phyloP scores from a whole-genome alignment of 1,284 basidiomycete genomes.

The Vanrija sp. region DNA sequence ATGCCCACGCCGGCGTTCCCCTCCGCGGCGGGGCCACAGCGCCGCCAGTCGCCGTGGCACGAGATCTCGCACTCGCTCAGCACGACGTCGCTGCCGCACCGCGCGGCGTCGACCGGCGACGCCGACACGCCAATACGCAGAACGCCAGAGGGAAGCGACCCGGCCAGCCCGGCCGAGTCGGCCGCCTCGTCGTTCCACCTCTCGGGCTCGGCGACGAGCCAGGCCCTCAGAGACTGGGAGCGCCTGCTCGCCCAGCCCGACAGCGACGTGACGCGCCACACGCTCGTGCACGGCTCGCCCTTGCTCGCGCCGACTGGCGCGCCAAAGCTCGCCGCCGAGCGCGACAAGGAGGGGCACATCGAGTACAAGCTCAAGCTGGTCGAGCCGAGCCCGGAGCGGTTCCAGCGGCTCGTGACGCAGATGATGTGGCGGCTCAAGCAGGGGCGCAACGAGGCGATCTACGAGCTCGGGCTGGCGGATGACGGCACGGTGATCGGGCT shows the following conservation, averaged over 20 bases:
- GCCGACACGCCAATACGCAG: not conserved
- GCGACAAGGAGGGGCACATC: slow-evolving; percentile 48
- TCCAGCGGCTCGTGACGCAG: slow-evolving; percentile 71
- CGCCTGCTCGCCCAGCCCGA: slow-evolving; percentile 25
- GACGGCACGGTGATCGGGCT: slow-evolving; percentile 81
- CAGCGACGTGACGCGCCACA: slow-evolving; percentile 29
- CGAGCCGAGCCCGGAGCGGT: slow-evolving; percentile 47
- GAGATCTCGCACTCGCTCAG: slow-evolving; percentile 40
- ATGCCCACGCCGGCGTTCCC: no score
- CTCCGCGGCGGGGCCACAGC: not conserved
- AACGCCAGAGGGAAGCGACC: not conserved
- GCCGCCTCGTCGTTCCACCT: not conserved
- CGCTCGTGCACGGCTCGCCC: slow-evolving; percentile 24
- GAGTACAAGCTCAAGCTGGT: slow-evolving; percentile 51
- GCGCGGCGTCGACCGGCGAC: slow-evolving; percentile 1
- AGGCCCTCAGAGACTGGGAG: slow-evolving; percentile 42
- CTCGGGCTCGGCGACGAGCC: slow-evolving; percentile 1
- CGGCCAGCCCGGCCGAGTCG: not conserved
- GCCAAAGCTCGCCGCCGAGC: slow-evolving; percentile 45
- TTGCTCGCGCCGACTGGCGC: slow-evolving; percentile 3
- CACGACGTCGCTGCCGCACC: slow-evolving; percentile 25
- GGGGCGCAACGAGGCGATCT: slow-evolving; percentile 85
- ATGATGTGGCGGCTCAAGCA: slow-evolving; percentile 91
- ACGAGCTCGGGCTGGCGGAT: slow-evolving; percentile 82
- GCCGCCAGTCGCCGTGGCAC: slow-evolving; percentile 45